A percentile compares a stretch with the other conserved stretches of the same genome.
Evolutionary conservation across 83 land plant genomes (phyloP).

Genomic region (Diphasiastrum complanatum): DNA sequence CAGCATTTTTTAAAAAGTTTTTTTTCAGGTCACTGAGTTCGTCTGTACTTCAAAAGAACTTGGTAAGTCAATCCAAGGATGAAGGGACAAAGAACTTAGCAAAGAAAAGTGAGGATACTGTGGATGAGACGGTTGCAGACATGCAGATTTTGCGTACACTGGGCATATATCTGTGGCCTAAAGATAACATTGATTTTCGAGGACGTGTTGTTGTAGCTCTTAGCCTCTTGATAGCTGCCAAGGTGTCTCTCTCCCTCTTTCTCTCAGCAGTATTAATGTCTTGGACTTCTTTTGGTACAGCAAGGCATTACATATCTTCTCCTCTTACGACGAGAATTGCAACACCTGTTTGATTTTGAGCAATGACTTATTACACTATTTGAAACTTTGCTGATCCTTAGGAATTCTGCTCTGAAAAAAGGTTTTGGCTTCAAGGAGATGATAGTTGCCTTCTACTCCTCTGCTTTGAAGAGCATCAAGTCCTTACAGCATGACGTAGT

Average conservation of each 20-base stretch:
- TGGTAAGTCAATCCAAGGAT: too few species aligned
- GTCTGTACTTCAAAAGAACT: too few species aligned
- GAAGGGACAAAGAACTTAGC: too few species aligned
- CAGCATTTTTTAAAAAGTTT: too few species aligned
- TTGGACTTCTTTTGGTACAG: not conserved
- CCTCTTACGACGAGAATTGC: not conserved
- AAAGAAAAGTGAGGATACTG: too few species aligned
- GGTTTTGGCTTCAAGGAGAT: too few species aligned
- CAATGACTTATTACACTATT: not conserved
- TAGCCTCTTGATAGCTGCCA: conserved; percentile 74
- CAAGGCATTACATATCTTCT: not conserved
- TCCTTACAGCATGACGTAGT: too few species aligned
- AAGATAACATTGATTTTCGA: conserved; percentile 78
- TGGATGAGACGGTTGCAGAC: conserved; percentile 52
- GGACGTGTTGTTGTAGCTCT: conserved; percentile 57
- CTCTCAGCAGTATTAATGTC: conserved; percentile 12
- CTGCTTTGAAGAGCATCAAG: too few species aligned
- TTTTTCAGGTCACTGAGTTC: too few species aligned
- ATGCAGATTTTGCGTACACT: conserved; percentile 55
- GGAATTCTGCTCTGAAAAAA: too few species aligned
- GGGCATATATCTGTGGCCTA: conserved; percentile 73
- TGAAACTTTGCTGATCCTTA: not conserved
- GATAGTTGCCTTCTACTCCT: too few species aligned
- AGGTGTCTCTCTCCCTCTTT: too few species aligned
- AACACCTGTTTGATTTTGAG: not conserved